Percentiles rank a stretch among this genome's conserved stretches.
These are phyloP conservation scores for Coccomyxa sp. DNA, from an alignment of 139 green algal species.

Conservation along the genomic window DNA sequence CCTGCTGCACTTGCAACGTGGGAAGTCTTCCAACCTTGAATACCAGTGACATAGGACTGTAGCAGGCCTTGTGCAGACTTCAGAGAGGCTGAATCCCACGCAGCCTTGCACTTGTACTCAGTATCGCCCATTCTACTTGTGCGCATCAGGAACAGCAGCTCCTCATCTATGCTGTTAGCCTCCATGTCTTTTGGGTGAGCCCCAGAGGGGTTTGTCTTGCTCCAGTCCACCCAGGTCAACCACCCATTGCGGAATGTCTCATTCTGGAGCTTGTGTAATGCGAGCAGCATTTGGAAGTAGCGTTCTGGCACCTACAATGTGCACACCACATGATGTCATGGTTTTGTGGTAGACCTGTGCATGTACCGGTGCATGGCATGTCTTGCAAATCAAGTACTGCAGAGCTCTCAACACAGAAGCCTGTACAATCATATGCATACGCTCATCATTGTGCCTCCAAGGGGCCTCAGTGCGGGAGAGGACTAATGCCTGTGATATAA, in stretches of 20 bases:
- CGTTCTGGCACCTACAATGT: neutral
- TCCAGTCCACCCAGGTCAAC: neutral
- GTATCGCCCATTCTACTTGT: too few relatives aligned
- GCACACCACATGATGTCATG: neutral
- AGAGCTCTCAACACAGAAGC: too few relatives aligned
- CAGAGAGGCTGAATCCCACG: neutral
- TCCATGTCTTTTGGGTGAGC: too few relatives aligned
- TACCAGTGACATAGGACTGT: neutral
- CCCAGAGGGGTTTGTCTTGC: neutral
- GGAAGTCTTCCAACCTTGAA: neutral
- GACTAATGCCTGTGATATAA: too few relatives aligned
- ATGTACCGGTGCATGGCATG: neutral
- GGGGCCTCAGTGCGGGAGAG: too few relatives aligned
- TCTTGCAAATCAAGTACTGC: too few relatives aligned
- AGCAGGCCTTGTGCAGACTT: neutral
- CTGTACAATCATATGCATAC: too few relatives aligned
- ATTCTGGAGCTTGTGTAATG: neutral
- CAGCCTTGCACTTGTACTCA: too few relatives aligned
- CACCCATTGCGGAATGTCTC: neutral
- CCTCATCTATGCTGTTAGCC: neutral
- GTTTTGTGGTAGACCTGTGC: neutral
- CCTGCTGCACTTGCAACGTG: neutral
- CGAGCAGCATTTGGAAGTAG: constrained; percentile 2
- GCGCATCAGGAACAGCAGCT: too few relatives aligned
- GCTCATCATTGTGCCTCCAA: too few relatives aligned